Evolutionary conservation across 805 yeast genomes (phyloP).

Genomic region (Wickerhamomyces canadensis): DNA sequence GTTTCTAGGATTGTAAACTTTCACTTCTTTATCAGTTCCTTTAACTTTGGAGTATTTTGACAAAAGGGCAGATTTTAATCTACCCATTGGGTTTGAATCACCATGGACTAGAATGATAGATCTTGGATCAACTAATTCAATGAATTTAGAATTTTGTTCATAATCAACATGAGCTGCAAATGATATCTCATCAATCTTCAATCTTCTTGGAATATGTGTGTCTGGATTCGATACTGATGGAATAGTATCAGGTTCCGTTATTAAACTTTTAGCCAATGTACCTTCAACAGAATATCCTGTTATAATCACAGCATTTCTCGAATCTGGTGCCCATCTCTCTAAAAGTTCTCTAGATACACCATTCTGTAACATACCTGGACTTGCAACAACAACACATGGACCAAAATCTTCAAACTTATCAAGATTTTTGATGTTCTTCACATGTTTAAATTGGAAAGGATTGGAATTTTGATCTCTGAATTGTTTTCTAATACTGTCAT

Average conservation of each 20-base stretch:
- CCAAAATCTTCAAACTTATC: constrained; percentile 90
- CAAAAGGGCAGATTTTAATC: constrained; percentile 85
- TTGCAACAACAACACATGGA: constrained; percentile 92
- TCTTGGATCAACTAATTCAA: constrained; percentile 79
- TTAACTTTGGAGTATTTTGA: constrained; percentile 79
- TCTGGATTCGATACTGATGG: constrained; percentile 82
- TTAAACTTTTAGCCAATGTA: constrained; percentile 86
- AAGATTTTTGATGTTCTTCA: constrained; percentile 70
- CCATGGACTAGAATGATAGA: constrained; percentile 94
- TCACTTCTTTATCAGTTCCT: constrained; percentile 85
- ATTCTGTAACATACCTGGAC: constrained; percentile 98
- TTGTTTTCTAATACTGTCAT: constrained; percentile 74
- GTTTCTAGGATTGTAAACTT: constrained; percentile 87
- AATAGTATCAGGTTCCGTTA: constrained; percentile 87
- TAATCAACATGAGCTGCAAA: constrained; percentile 99
- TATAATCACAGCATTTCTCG: constrained; percentile 76
- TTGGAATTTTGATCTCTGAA: constrained; percentile 75
- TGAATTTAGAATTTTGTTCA: constrained; percentile 86
- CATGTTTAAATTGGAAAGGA: constrained; percentile 86
- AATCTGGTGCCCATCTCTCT: constrained; percentile 97
- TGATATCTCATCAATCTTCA: constrained; percentile 87
- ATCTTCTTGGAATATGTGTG: constrained; percentile 75
- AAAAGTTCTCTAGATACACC: constrained; percentile 89
- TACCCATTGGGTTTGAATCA: constrained; percentile 97
- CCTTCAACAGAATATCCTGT: constrained; percentile 99